Base-by-base conservation (phyloP, 805 yeast genomes). In the Saccharomycopsis guyanensis region DNA sequence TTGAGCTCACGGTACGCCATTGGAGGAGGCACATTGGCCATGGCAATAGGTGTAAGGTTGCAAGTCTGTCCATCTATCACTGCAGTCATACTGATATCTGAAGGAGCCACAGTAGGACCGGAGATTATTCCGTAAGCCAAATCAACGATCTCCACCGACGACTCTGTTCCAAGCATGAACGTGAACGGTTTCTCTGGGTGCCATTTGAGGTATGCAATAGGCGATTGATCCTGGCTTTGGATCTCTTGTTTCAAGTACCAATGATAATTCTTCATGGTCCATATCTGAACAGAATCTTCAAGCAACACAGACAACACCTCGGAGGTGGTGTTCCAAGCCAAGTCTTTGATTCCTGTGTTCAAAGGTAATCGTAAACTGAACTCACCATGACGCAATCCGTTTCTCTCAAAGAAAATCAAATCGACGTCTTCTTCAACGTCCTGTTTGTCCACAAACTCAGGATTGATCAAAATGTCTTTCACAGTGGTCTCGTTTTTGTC, bases 1-100 rank as follows among this genome's bases (percentile, higher is more conserved):
- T 72, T 75, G 42, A 86, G 62, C 41, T 80, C 85, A 48, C 94
- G 72, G 58, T 73, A 82, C 3, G 86, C 73, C 59, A 86, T 78
- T 37, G 99, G 99, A 0, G 99, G 99, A 3, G 99, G 99, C 8
- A 87, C 91, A 59, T 81, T 87, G 1, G 96, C 95, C 25, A 80
- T 59, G 1, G 83, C 72, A 32, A 93, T 69, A 0, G 97, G 97
- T 0, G 98, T 91, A 19, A 88, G 65, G 54, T 78, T 76, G 12
- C 82, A 75, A 10, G 72, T 70, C 1, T 62, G 56, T 1, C 96
- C 96, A 65, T 93, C 97, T 31, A 82, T 69, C 0, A 91, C 96
- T 18, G 84, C 65, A 7, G 79, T 76, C 71, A 84, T 78, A 40
- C 98, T 97, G 23, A 74, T 58, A 60, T 87, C 96, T 46, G 70